phyloP scores from a whole-genome alignment of 73 alveolate genomes.

The Tetrahymena borealis region DNA sequence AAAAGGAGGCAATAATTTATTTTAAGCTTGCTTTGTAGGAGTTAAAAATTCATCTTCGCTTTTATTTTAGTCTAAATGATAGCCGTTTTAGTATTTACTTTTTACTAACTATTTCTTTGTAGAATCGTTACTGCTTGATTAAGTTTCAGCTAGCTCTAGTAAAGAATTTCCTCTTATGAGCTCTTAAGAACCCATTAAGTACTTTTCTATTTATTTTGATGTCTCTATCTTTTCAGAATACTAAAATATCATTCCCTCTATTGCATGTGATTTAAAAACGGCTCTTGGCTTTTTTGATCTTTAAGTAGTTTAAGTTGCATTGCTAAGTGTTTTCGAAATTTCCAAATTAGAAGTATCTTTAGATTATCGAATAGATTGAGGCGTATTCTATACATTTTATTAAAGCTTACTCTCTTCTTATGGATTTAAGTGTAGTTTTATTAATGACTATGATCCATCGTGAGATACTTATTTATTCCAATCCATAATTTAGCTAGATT shows the following conservation, averaged over 20 bases:
- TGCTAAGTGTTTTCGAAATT: not conserved
- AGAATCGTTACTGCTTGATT: not conserved
- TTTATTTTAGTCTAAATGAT: not conserved
- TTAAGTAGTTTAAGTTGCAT: not conserved
- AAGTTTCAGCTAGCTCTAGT: not conserved
- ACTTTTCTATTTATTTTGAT: not conserved
- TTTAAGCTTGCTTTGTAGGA: not conserved
- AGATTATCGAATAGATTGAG: not conserved
- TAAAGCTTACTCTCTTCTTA: not conserved
- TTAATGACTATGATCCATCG: not conserved
- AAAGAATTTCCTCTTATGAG: not conserved
- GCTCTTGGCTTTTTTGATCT: not conserved
- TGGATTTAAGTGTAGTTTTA: not conserved
- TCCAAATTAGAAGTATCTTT: not conserved
- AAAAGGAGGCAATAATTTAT: not conserved
- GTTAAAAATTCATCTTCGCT: not conserved
- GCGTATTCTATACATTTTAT: not conserved
- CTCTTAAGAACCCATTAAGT: not conserved
- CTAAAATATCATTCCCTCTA: not conserved
- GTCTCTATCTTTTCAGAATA: not conserved
- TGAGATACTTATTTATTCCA: not conserved
- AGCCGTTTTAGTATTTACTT: not conserved
- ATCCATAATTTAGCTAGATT: not conserved
- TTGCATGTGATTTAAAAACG: not conserved
- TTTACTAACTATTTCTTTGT: not conserved